These are phyloP conservation scores for Daldinia concentrica DNA, from an alignment of 495 filamentous ascomycete genomes.

Conservation along the genomic window DNA sequence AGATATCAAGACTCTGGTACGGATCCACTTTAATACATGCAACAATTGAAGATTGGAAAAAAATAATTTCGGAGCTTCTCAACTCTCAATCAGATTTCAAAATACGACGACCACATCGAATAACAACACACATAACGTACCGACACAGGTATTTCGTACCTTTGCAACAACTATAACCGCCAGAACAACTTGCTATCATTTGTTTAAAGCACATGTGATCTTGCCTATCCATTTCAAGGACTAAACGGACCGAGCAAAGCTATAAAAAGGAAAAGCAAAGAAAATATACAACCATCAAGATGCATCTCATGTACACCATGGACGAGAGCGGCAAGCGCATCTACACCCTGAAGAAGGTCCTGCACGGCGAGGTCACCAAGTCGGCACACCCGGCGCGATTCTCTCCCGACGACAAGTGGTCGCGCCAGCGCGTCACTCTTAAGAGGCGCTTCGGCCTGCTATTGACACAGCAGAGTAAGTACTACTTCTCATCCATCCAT, in stretches of 20 bases:
- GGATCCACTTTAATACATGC: conserved; percentile 17
- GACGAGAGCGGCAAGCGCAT: conserved; percentile 79
- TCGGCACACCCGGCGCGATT: conserved; percentile 96
- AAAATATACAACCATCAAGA: conserved; percentile 48
- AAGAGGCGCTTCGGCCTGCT: conserved; percentile 91
- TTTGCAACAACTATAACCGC: not conserved
- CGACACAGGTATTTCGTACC: not conserved
- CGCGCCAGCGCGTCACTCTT: conserved; percentile 88
- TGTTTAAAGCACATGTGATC: not conserved
- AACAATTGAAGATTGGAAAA: conserved; percentile 29
- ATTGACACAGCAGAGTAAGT: conserved; percentile 82
- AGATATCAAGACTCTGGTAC: not conserved
- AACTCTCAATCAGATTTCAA: not conserved
- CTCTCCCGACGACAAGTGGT: conserved; percentile 98
- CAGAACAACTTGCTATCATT: not conserved
- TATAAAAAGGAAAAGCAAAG: not conserved
- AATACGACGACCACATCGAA: not conserved
- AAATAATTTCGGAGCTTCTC: conserved; percentile 32
- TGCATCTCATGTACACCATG: conserved; percentile 91
- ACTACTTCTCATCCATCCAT: conserved; percentile 4
- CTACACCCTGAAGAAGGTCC: conserved; percentile 90
- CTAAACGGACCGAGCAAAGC: not conserved
- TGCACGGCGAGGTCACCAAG: conserved; percentile 83
- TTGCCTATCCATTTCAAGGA: not conserved
- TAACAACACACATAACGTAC: not conserved